These are phyloP conservation scores for Suaeda aralocaspica DNA, from an alignment of 148 eudicot genomes.

Conservation along the genomic window DNA sequence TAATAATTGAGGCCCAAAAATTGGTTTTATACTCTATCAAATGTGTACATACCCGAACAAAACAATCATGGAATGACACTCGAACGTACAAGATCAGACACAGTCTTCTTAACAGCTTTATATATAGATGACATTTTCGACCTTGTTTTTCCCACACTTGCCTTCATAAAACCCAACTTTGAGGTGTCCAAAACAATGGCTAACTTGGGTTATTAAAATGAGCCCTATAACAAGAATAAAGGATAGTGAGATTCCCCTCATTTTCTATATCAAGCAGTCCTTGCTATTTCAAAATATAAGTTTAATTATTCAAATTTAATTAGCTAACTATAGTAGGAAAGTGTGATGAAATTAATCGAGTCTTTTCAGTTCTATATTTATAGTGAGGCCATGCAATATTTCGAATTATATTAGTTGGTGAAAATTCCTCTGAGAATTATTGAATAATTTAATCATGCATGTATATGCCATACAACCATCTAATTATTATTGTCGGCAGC, in stretches of 20 bases:
- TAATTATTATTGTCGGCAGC: too few relatives aligned
- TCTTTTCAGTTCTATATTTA: conserved; percentile 4
- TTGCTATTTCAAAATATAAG: background rate
- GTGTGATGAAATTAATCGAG: conserved; percentile 5
- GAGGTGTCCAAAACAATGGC: conserved; percentile 32
- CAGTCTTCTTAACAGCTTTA: conserved; percentile 19
- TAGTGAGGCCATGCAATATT: background rate
- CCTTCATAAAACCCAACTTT: conserved; percentile 45
- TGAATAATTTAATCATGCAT: too few relatives aligned
- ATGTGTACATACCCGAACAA: conserved; percentile 49
- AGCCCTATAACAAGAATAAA: conserved; percentile 25
- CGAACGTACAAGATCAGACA: conserved; percentile 48
- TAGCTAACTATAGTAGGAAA: background rate
- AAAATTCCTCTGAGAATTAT: background rate
- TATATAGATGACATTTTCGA: conserved; percentile 36
- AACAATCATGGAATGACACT: conserved; percentile 61
- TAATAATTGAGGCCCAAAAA: too few relatives aligned
- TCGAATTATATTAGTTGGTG: background rate
- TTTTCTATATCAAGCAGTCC: background rate
- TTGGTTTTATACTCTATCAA: too few relatives aligned
- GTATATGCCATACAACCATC: too few relatives aligned
- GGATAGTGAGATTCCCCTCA: conserved; percentile 10
- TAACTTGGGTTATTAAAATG: conserved; percentile 27
- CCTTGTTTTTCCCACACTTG: conserved; percentile 36
- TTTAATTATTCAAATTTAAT: background rate